A percentile compares a stretch with the other conserved stretches of the same genome.
Conservation (phyloP, 163 green algal species). For the Chlamydomonas reinhardtii region DNA sequence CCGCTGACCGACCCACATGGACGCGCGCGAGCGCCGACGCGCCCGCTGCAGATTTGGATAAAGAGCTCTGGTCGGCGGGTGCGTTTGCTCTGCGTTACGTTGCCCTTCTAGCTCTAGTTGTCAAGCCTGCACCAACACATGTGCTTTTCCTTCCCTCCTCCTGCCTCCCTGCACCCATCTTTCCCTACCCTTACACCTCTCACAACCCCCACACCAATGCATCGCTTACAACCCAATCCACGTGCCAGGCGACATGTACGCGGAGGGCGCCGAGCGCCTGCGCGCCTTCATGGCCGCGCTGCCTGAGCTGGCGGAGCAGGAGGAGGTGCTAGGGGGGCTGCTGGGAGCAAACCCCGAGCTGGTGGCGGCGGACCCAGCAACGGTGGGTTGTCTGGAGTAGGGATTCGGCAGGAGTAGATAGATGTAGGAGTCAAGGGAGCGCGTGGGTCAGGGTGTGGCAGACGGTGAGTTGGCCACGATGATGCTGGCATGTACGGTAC, state of each 20-base stretch:
- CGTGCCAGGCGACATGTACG: slow-evolving; percentile 11
- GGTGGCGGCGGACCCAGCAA: slow-evolving; percentile 24
- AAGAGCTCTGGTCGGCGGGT: slow-evolving; percentile 21
- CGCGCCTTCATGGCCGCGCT: slow-evolving; percentile 18
- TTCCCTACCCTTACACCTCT: too few species aligned
- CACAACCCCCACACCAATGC: too few species aligned
- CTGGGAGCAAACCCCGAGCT: slow-evolving; percentile 37
- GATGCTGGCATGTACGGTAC: too few species aligned
- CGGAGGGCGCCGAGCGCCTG: slow-evolving; percentile 22
- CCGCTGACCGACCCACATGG: neutral
- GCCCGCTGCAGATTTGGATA: neutral
- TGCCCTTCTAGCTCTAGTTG: too few species aligned
- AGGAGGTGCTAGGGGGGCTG: slow-evolving; percentile 47
- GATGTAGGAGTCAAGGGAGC: too few species aligned
- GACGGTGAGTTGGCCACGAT: too few species aligned
- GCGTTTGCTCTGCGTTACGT: neutral
- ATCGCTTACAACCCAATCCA: neutral
- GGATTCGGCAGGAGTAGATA: too few species aligned
- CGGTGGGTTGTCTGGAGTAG: slow-evolving; percentile 38
- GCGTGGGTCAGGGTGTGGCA: too few species aligned
- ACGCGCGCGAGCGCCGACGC: too few species aligned
- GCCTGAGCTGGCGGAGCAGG: slow-evolving; percentile 51
- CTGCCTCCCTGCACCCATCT: neutral
- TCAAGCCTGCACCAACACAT: too few species aligned
- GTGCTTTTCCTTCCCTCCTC: too few species aligned